Percentiles rank a stretch among this genome's conserved stretches.
Evolutionary conservation across 495 filamentous ascomycete species (phyloP).

Genomic region (Aspergillus taichungensis): DNA sequence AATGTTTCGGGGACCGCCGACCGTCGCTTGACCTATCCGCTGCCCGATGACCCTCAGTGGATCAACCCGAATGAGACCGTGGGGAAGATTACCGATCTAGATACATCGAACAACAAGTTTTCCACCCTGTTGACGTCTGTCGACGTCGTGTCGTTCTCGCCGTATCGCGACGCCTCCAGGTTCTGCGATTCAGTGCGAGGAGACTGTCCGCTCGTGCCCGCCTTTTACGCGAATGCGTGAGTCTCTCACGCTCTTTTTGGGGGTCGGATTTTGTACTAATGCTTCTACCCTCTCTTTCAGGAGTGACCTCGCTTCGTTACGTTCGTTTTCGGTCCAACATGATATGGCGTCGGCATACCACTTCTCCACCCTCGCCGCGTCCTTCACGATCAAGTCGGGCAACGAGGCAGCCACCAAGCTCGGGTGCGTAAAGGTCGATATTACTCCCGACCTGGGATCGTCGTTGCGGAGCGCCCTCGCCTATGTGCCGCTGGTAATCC

Average conservation of each 20-base stretch:
- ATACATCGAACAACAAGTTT: slow-evolving; percentile 43
- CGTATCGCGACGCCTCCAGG: slow-evolving; percentile 40
- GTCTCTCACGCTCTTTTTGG: slow-evolving; percentile 12
- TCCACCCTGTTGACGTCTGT: slow-evolving; percentile 63
- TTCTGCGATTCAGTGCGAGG: slow-evolving; percentile 64
- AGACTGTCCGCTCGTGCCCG: slow-evolving; percentile 65
- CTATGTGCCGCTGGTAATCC: slow-evolving; percentile 68
- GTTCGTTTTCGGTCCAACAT: slow-evolving; percentile 66
- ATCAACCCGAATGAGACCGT: slow-evolving; percentile 46
- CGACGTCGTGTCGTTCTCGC: slow-evolving; percentile 64
- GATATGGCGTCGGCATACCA: slow-evolving; percentile 73
- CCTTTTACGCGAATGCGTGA: slow-evolving; percentile 55
- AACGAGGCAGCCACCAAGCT: slow-evolving; percentile 51
- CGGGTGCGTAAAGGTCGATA: slow-evolving; percentile 67
- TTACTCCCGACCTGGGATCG: slow-evolving; percentile 72
- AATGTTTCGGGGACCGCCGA: slow-evolving; percentile 67
- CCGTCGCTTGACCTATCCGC: slow-evolving; percentile 38
- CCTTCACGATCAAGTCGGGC: slow-evolving; percentile 65
- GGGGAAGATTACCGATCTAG: slow-evolving; percentile 68
- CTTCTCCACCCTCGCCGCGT: slow-evolving; percentile 70
- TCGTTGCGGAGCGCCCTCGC: slow-evolving; percentile 56
- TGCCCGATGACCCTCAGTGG: slow-evolving; percentile 41
- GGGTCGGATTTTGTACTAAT: background rate
- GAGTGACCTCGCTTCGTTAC: slow-evolving; percentile 45
- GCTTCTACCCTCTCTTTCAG: slow-evolving; percentile 14